Conservation (phyloP, 345 rosid genomes). For the Abelmoschus esculentus region DNA sequence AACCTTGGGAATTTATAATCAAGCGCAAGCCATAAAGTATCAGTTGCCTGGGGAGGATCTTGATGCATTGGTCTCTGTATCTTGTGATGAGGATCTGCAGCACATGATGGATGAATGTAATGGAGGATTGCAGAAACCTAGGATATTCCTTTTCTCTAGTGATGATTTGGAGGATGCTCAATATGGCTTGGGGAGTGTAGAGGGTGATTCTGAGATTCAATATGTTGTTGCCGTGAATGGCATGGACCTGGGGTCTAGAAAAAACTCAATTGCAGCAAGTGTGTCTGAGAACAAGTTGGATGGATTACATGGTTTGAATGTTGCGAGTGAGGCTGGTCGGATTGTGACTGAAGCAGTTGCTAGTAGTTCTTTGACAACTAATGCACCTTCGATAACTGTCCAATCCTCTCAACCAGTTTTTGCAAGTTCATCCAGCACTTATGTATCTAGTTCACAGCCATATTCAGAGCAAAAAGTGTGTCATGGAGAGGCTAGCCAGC, state of each 20-base stretch:
- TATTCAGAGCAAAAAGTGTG: background rate
- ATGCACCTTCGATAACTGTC: constrained; percentile 9
- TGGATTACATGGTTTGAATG: constrained; percentile 27
- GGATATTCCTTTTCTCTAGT: constrained; percentile 57
- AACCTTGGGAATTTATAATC: constrained; percentile 31
- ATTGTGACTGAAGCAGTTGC: constrained; percentile 19
- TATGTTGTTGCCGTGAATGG: constrained; percentile 62
- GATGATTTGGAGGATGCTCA: constrained; percentile 53
- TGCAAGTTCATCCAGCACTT: background rate
- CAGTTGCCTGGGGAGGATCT: constrained; percentile 82
- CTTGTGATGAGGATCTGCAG: constrained; percentile 61
- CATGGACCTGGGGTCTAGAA: constrained; percentile 52
- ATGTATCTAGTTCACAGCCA: background rate
- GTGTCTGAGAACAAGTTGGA: constrained; percentile 43
- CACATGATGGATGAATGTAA: constrained; percentile 37
- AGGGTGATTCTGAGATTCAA: constrained; percentile 52
- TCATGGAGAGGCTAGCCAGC: constrained; percentile 10
- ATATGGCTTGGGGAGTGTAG: constrained; percentile 36
- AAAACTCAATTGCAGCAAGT: constrained; percentile 35
- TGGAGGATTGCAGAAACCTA: constrained; percentile 52
- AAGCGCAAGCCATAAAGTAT: constrained; percentile 47
- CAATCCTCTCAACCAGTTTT: constrained; percentile 17
- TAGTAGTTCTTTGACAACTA: constrained; percentile 23
- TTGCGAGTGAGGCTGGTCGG: constrained; percentile 30
- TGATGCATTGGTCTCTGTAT: constrained; percentile 76